phyloP scores from a whole-genome alignment of 805 yeast genomes.

The Yarrowia alimentaria region DNA sequence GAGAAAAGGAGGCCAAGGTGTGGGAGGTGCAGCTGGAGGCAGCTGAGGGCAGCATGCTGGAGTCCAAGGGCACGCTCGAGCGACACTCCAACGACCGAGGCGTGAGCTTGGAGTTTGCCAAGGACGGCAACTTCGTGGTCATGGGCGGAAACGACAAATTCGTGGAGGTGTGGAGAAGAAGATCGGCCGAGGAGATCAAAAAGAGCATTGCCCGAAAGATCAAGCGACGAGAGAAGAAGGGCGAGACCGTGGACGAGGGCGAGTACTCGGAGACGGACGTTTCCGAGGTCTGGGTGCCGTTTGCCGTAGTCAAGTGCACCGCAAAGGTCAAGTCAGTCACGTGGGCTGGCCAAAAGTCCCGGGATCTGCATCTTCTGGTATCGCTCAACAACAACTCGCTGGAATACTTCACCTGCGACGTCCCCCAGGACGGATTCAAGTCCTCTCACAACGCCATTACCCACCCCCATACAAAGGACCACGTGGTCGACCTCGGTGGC shows the following conservation, averaged over 20 bases:
- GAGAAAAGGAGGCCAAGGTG: slow-evolving; percentile 75
- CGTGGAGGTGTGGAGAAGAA: slow-evolving; percentile 72
- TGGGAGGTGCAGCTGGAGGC: slow-evolving; percentile 68
- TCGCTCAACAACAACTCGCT: slow-evolving; percentile 72
- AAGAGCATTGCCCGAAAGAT: slow-evolving; percentile 76
- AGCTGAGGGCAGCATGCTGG: slow-evolving; percentile 46
- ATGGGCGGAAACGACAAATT: slow-evolving; percentile 77
- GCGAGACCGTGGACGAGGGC: slow-evolving; percentile 56
- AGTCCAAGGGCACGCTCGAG: slow-evolving; percentile 47
- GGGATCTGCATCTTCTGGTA: slow-evolving; percentile 62
- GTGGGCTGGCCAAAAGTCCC: slow-evolving; percentile 49
- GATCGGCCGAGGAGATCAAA: slow-evolving; percentile 71
- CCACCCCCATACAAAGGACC: too few species aligned
- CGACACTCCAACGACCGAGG: slow-evolving; percentile 50
- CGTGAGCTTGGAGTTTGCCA: slow-evolving; percentile 55
- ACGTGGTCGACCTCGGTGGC: slow-evolving; percentile 71
- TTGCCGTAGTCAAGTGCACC: slow-evolving; percentile 61
- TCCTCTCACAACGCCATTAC: too few species aligned
- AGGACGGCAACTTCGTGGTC: slow-evolving; percentile 41
- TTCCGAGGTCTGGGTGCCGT: slow-evolving; percentile 56
- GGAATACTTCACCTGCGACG: slow-evolving; percentile 60
- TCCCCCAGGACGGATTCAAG: slow-evolving; percentile 51
- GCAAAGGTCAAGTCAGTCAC: slow-evolving; percentile 62
- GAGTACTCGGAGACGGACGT: slow-evolving; percentile 38
- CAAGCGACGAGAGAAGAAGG: slow-evolving; percentile 63